These are phyloP conservation scores for Colletotrichum tabaci DNA, from an alignment of 2,329 filamentous ascomycete species.

Conservation along the genomic window DNA sequence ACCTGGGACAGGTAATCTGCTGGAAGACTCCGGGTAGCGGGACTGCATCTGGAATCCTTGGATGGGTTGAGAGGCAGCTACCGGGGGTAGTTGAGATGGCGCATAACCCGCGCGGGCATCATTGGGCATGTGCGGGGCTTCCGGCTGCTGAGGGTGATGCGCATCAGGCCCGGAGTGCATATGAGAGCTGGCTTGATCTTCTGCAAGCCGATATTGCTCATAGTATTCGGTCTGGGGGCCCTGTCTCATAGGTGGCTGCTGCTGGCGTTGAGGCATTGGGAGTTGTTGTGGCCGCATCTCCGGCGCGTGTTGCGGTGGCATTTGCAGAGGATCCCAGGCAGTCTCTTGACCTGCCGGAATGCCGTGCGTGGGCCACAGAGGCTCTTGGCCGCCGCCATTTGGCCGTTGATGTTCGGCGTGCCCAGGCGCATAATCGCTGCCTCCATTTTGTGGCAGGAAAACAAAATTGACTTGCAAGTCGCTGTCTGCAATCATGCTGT, in stretches of 20 bases:
- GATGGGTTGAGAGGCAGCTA: slow-evolving; percentile 12
- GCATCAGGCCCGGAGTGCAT: neutral
- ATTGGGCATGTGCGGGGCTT: slow-evolving; percentile 20
- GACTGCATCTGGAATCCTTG: slow-evolving; percentile 33
- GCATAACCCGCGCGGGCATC: slow-evolving; percentile 15
- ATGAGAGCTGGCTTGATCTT: slow-evolving; percentile 22
- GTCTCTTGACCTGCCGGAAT: slow-evolving; percentile 23
- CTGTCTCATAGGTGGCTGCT: slow-evolving; percentile 24
- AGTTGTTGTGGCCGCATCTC: slow-evolving; percentile 36
- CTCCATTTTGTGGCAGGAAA: slow-evolving; percentile 29
- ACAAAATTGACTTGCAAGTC: slow-evolving; percentile 40
- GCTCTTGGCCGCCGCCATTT: slow-evolving; percentile 20
- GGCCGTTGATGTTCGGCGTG: slow-evolving; percentile 32
- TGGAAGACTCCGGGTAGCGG: slow-evolving; percentile 27
- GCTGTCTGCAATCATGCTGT: slow-evolving; percentile 11
- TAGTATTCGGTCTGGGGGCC: slow-evolving; percentile 29
- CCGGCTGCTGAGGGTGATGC: slow-evolving; percentile 17
- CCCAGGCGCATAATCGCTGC: slow-evolving; percentile 10
- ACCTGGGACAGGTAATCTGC: slow-evolving; percentile 14
- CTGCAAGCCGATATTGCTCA: slow-evolving; percentile 31
- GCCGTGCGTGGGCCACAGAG: slow-evolving; percentile 28
- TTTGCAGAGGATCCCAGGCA: slow-evolving; percentile 32
- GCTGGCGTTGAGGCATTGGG: slow-evolving; percentile 27
- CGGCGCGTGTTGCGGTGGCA: slow-evolving; percentile 25
- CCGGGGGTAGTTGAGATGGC: slow-evolving; percentile 19